phyloP scores from a whole-genome alignment of 352 stramenopile genomes.

The Peronospora farinosa region DNA sequence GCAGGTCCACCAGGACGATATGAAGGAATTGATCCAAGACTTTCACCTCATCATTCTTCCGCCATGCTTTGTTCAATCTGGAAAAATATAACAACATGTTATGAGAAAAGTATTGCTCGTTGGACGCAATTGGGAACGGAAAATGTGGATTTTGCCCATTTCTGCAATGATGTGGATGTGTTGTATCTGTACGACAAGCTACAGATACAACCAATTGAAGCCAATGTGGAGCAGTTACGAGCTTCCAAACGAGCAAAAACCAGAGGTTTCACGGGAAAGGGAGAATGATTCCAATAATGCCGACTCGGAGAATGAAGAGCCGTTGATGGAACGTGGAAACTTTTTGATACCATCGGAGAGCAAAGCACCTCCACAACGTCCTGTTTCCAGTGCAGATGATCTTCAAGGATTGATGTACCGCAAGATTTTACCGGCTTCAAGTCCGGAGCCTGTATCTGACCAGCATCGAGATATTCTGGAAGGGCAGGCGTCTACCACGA shows the following conservation, averaged over 20 bases:
- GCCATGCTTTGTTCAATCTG: conserved; percentile 11
- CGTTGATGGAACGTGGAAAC: not conserved
- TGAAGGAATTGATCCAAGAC: conserved; percentile 8
- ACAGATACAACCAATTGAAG: conserved; percentile 10
- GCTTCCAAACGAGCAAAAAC: conserved; percentile 6
- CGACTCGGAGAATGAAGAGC: not conserved
- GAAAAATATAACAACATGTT: conserved; percentile 7
- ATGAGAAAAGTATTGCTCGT: conserved; percentile 11
- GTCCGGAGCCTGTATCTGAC: not conserved
- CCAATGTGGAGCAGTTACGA: conserved; percentile 3
- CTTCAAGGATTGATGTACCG: not conserved
- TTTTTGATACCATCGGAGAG: conserved; percentile 5
- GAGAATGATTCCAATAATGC: not conserved
- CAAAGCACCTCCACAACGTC: not conserved
- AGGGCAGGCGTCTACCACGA: not conserved
- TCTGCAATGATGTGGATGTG: conserved; percentile 14
- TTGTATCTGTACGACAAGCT: conserved; percentile 12
- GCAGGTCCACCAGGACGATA: conserved; percentile 12
- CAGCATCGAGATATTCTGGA: conserved; percentile 1
- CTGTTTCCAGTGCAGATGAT: not conserved
- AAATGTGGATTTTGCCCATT: conserved; percentile 4
- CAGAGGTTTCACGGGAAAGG: not conserved
- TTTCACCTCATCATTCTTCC: conserved; percentile 6
- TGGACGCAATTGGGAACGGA: conserved; percentile 17
- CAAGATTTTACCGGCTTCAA: not conserved